Percentiles rank a stretch among this genome's conserved stretches.
These are phyloP conservation scores for Vigna radiata DNA, from an alignment of 306 rosid genomes.

Conservation along the genomic window DNA sequence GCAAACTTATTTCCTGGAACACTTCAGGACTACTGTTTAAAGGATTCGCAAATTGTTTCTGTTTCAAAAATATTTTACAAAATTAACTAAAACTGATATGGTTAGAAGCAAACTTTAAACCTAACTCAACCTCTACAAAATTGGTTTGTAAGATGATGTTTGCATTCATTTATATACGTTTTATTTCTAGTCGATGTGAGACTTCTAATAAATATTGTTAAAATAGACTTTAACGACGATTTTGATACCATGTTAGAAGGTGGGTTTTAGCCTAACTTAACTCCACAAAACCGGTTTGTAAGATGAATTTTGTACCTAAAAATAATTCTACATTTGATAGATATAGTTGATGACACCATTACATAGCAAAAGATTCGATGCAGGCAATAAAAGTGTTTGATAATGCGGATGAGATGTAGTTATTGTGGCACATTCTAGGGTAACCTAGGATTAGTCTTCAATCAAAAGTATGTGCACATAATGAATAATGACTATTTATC, in stretches of 20 bases:
- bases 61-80: constrained; percentile 40
- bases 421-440: not conserved
- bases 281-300: no score
- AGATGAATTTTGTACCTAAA: no score
- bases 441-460: constrained; percentile 29
- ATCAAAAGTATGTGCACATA: not conserved
- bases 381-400: constrained; percentile 3
- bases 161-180: no score
- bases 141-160: no score
- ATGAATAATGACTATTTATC: not conserved
- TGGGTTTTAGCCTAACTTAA: no score
- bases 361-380: not conserved
- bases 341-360: constrained; percentile 45
- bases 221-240: no score
- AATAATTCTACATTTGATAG: not conserved
- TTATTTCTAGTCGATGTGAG: no score
- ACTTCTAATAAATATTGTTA: no score
- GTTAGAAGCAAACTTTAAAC: no score
- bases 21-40: not conserved
- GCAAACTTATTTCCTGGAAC: not conserved
- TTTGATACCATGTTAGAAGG: no score
- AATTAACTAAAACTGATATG: no score
- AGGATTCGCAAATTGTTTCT: not conserved
- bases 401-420: not conserved
- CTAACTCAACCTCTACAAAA: no score